These are phyloP conservation scores for Zhuliangozyma parablackwelliae DNA, from an alignment of 1,139 yeast species.

Conservation along the genomic window DNA sequence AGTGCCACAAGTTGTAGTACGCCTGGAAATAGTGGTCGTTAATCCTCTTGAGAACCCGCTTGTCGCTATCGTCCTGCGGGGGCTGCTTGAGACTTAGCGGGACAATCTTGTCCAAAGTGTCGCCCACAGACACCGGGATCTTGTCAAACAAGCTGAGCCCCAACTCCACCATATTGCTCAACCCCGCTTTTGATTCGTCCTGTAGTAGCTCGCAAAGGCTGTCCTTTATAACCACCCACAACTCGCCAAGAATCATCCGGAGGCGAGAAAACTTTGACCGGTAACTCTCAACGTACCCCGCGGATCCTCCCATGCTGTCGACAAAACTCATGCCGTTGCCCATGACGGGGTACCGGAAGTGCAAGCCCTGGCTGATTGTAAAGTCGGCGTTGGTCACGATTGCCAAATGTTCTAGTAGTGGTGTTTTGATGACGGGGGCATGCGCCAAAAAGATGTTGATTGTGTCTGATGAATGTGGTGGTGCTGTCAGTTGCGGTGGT, in stretches of 20 bases:
- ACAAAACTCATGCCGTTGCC: slow-evolving; percentile 66
- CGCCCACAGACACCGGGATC: slow-evolving; percentile 50
- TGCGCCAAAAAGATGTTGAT: slow-evolving; percentile 64
- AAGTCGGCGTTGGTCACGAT: slow-evolving; percentile 67
- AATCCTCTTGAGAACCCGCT: slow-evolving; percentile 24
- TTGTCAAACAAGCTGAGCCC: slow-evolving; percentile 60
- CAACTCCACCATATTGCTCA: slow-evolving; percentile 26
- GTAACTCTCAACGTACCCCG: slow-evolving; percentile 49
- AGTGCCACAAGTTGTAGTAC: slow-evolving; percentile 74
- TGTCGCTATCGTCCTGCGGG: slow-evolving; percentile 18
- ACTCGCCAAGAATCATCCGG: slow-evolving; percentile 56
- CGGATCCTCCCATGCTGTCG: slow-evolving; percentile 28
- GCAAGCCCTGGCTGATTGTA: slow-evolving; percentile 67
- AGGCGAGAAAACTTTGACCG: slow-evolving; percentile 59
- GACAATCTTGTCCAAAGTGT: slow-evolving; percentile 36
- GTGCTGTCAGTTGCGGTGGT: slow-evolving; percentile 58
- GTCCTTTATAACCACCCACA: slow-evolving; percentile 59
- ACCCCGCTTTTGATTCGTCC: not conserved
- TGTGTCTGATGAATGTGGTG: slow-evolving; percentile 6
- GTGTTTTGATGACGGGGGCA: slow-evolving; percentile 62
- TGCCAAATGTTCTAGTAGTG: slow-evolving; percentile 64
- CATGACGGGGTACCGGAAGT: slow-evolving; percentile 67
- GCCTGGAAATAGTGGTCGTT: slow-evolving; percentile 60
- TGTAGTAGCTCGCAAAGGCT: slow-evolving; percentile 38
- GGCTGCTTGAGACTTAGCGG: slow-evolving; percentile 26